These are phyloP conservation scores for Pulveroboletus sp. DNA, from an alignment of 768 basidiomycete species.

Conservation along the genomic window DNA sequence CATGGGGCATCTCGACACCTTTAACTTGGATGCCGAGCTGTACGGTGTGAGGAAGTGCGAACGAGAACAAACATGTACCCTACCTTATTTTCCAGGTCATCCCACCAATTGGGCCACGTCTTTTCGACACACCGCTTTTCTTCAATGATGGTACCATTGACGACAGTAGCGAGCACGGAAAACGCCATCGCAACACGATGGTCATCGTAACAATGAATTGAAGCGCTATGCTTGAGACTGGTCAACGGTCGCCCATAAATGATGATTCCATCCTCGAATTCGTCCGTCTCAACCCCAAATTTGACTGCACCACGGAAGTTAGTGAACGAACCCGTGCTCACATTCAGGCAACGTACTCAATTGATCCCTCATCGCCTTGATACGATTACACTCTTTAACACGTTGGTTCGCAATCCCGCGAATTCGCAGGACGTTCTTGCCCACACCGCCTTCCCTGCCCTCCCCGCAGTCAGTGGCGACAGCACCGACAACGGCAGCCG, in stretches of 20 bases:
- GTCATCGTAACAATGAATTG: constrained; percentile 95
- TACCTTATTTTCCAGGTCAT: constrained; percentile 93
- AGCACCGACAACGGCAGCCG: constrained; percentile 88
- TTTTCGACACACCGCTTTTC: constrained; percentile 99
- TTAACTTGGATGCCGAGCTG: constrained; percentile 87
- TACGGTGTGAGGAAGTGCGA: background rate
- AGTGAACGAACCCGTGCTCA: background rate
- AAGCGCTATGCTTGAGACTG: constrained; percentile 62
- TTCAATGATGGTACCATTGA: constrained; percentile 76
- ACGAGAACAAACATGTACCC: constrained; percentile 2
- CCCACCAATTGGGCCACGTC: constrained; percentile 99
- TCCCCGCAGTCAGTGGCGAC: constrained; percentile 60
- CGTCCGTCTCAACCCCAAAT: constrained; percentile 89
- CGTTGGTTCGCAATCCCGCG: constrained; percentile 95
- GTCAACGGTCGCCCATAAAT: constrained; percentile 71
- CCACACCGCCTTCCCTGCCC: constrained; percentile 27
- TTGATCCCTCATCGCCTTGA: constrained; percentile 94
- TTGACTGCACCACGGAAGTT: constrained; percentile 52
- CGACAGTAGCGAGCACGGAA: constrained; percentile 74
- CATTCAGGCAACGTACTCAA: constrained; percentile 55
- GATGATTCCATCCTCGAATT: constrained; percentile 90
- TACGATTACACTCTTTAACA: constrained; percentile 97
- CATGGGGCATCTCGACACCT: constrained; percentile 68
- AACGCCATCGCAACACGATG: constrained; percentile 99
- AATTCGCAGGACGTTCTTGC: constrained; percentile 64